Evolutionary conservation across 129 eudicot species (phyloP), one percentile per base, ranked within the genome.

Genomic region (Logfia minima): DNA sequence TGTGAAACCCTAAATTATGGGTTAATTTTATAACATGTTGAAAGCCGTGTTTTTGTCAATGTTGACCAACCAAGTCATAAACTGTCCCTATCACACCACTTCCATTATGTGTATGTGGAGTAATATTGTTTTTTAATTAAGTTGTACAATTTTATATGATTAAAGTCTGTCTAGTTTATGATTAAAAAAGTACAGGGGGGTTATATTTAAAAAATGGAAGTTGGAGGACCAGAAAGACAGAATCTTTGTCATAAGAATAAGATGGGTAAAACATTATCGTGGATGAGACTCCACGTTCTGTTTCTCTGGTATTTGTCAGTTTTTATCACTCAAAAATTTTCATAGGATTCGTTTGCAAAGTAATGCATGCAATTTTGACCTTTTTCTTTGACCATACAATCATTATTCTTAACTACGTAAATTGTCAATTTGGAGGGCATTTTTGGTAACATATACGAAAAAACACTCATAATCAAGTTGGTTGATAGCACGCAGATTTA

Each of bases 221-320:
- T 63, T 71, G 31, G 53, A 82, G 82, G 82, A 10, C 70, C 41
- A 82, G 71, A 82, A 77, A 8, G 77, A 76, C 52, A 76, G 85
- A 82, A 82, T 82, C 82, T 82, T 82, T 77, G 85, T 77, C 85
- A 59, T 75, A 52, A 62, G 81, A 81, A 82, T 75, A 81, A 59
- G 76, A 70, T 58, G 37, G 11, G 13, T 69, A 76, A 70, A 77
- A 77, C 85, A 77, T 82, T 71, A 63, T 72, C 81, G 82, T 82
- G 82, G 79, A 77, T 71, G 81, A 82, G 82, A 77, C 82, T 82
- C 85, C 85, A 82, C 85, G 82, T 77, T 82, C 79, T 81, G 71
- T 22, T 39, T 59, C 69, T 66, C 34, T 41, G 65, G 8, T 60
- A 18, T 55, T 39, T 81, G 84, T 81, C 84, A 75, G 84, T 66